These are phyloP conservation scores for Petunia hybrid DNA, from an alignment of 305 asterid species.

Conservation along the genomic window DNA sequence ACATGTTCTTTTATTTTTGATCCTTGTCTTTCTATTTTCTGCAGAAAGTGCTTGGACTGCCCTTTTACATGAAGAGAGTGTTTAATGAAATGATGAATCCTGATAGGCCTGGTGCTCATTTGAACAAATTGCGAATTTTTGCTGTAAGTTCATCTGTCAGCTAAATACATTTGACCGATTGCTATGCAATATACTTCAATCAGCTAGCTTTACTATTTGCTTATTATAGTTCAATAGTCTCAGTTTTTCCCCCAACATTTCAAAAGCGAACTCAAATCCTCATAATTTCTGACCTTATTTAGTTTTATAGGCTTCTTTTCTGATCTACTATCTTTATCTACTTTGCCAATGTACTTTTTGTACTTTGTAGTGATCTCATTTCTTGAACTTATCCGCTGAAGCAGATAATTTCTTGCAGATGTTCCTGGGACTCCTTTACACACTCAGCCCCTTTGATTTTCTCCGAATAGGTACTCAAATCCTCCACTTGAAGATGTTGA, in stretches of 20 bases:
- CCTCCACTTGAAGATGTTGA: not conserved
- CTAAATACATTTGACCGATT: not conserved
- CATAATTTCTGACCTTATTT: not conserved
- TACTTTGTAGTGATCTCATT: slow-evolving; percentile 22
- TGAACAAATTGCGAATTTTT: slow-evolving; percentile 61
- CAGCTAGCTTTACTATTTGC: not conserved
- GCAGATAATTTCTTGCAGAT: slow-evolving; percentile 55
- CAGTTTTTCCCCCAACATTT: not conserved
- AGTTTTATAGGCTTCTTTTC: slow-evolving; percentile 2
- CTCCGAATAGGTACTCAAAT: slow-evolving; percentile 62
- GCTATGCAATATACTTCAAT: slow-evolving; percentile 19
- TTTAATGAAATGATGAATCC: slow-evolving; percentile 67
- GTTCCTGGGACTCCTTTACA: slow-evolving; percentile 66
- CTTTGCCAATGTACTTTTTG: not conserved
- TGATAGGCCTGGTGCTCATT: slow-evolving; percentile 67
- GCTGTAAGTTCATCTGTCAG: slow-evolving; percentile 65
- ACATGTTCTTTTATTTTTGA: slow-evolving; percentile 29
- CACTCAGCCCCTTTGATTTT: slow-evolving; percentile 73
- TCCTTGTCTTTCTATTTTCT: slow-evolving; percentile 29
- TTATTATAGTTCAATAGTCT: not conserved
- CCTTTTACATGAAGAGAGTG: slow-evolving; percentile 65
- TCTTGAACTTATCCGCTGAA: slow-evolving; percentile 24
- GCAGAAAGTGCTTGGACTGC: slow-evolving; percentile 68
- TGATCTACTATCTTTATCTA: slow-evolving; percentile 6
- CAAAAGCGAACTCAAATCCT: not conserved